phyloP scores from a whole-genome alignment of 2,329 filamentous ascomycete species.

The Sarocladium oryzae region DNA sequence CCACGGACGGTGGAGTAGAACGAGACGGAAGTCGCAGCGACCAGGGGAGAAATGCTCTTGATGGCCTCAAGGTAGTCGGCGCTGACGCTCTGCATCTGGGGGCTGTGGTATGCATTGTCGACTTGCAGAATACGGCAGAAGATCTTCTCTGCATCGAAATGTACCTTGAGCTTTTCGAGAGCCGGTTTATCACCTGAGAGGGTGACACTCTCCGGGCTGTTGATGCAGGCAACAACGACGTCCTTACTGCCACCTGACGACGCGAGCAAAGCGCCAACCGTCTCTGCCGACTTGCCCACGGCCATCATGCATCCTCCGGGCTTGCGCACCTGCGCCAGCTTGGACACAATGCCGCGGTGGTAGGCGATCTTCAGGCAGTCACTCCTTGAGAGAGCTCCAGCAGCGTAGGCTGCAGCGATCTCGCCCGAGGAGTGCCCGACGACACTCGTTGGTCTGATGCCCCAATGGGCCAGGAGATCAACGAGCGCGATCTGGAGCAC shows the following conservation, averaged over 20 bases:
- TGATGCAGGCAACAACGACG: conserved; percentile 33
- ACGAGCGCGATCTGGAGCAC: conserved; percentile 36
- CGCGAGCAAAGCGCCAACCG: conserved; percentile 20
- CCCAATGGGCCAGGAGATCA: conserved; percentile 29
- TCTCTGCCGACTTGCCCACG: conserved; percentile 21
- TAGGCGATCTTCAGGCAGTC: conserved; percentile 36
- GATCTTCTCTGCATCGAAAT: conserved; percentile 24
- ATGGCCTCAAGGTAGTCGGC: conserved; percentile 28
- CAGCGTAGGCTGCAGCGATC: conserved; percentile 38
- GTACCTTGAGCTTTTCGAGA: conserved; percentile 23
- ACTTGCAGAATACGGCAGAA: conserved; percentile 31
- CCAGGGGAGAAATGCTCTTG: conserved; percentile 9
- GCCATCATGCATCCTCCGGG: conserved; percentile 31
- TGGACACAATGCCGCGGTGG: conserved; percentile 29
- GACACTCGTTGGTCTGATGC: conserved; percentile 26
- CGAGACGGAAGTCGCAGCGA: conserved; percentile 8
- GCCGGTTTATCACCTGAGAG: conserved; percentile 32
- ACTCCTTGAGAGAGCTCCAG: conserved; percentile 27
- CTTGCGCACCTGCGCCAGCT: conserved; percentile 20
- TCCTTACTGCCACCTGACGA: conserved; percentile 19
- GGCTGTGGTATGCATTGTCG: conserved; percentile 37
- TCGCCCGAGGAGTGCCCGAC: conserved; percentile 42
- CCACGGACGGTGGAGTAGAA: conserved; percentile 39
- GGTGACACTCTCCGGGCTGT: conserved; percentile 36
- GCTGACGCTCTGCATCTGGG: conserved; percentile 34